Base-by-base conservation (phyloP, 1,139 yeast genomes). In the Kodamaea alishanica region DNA sequence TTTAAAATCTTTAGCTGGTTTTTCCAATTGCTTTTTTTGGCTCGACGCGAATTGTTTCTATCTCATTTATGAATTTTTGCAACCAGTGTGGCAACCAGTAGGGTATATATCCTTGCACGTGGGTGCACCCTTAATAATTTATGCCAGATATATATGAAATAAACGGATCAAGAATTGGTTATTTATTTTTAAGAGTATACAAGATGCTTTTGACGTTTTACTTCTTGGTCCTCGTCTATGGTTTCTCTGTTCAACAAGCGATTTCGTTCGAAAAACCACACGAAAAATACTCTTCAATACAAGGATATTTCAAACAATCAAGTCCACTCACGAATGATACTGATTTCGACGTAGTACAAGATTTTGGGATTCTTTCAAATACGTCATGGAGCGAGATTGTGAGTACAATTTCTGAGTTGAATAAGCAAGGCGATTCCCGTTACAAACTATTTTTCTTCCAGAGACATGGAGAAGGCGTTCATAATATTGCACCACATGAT, bases 391-490 rank as follows among this genome's bases (percentile, higher is more conserved):
- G 40, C 12, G 39, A 48, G 31, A 35, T 50, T 5, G 35, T 39
- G 4, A 12, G 32, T n/a, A 37, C 45, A 6, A 23, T 48, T n/a
- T 7, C 28, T 2, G 37, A 27, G 5, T 27, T 38, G 34, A 49
- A 49, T 39, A 11, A 8, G 3, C 27, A 39, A 11, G 22, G 29
- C 28, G 28, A 26, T 7, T 9, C 28, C 10, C 26, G 28, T 25
- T 45, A 39, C 37, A 68, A 67, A 41, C 48, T 68, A n/a, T 46
- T 69, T 10, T 63, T 63, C 28, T 46, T 65, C 9, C 72, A 65
- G 33, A 57, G 75, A 45, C 75, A 69, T 41, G 73, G 71, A 6
- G 65, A 67, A 49, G 74, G 72, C 1, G 64, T 48, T 45, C 74
- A 69, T 42, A 69, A 69, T 40, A 54, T 59, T 20, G 71, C 65